Percentiles rank a stretch among this genome's conserved stretches.
Evolutionary conservation across 1,139 yeast genomes (phyloP).

Genomic region (Yamadazyma songkhlaensis): DNA sequence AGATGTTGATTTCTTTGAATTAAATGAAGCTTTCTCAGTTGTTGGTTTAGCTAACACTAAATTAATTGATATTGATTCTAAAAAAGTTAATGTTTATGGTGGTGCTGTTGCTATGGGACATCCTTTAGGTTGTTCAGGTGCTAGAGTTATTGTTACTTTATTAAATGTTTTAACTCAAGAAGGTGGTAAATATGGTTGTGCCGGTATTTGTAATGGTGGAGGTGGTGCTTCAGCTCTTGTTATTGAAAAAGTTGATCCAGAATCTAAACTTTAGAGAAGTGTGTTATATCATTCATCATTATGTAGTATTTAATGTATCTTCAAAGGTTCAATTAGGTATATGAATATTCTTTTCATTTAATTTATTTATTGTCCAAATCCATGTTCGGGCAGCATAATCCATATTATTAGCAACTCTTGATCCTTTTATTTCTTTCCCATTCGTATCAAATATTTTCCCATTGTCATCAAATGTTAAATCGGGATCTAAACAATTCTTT

Average conservation of each 20-base stretch:
- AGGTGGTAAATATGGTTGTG: constrained; percentile 86
- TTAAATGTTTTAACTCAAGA: constrained; percentile 74
- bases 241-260: constrained; percentile 28
- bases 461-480: constrained; percentile 51
- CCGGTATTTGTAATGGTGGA: constrained; percentile 98
- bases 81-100: constrained; percentile 89
- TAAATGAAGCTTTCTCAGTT: constrained; percentile 95
- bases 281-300: constrained; percentile 1
- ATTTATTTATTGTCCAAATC: constrained; percentile 76
- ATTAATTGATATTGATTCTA: constrained; percentile 59
- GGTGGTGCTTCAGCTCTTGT: constrained; percentile 81
- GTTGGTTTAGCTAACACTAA: constrained; percentile 91
- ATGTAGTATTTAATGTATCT: neutral
- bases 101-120: constrained; percentile 98
- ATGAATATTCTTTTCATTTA: constrained; percentile 46
- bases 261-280: constrained; percentile 20
- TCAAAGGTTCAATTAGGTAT: constrained; percentile 13
- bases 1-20: constrained; percentile 79
- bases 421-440: constrained; percentile 54
- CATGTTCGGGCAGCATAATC: constrained; percentile 70
- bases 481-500: constrained; percentile 59
- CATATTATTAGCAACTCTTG: constrained; percentile 56
- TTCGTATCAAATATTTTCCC: constrained; percentile 68
- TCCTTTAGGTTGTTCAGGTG: constrained; percentile 97
- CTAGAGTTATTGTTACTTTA: constrained; percentile 87